Evolutionary conservation across 192 early-diverging fungal genomes (phyloP), one percentile per base, ranked within the genome.

Genomic region (Dissophora globulifera): DNA sequence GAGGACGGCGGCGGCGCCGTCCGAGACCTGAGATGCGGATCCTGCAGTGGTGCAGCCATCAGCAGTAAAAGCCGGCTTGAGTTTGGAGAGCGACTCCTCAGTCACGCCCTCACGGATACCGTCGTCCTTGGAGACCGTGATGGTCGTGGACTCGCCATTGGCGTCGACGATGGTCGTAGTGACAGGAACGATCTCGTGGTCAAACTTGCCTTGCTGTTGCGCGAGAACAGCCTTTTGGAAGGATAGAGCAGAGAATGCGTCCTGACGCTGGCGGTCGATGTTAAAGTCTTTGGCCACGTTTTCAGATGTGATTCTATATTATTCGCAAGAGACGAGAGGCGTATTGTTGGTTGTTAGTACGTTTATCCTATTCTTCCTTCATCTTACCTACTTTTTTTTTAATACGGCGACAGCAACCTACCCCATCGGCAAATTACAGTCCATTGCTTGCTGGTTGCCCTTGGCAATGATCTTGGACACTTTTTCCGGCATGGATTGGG

Each of bases 21-120:
- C 97, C 11, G 96, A 95, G 58, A 97, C 95, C 85, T 99, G 95
- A 29, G 97, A 99, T n/a, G 95, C 89, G 62, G 91, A 96, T 29
- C 95, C 97, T 25, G 97, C 97, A 29, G 95, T 97, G 26, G 95
- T 94, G 41, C 81, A 72, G 20, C 95, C 96, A 50, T 86, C 89
- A 9, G 8, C n/a, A 3, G 17, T 9, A 85, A 99, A 98, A 13
- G 93, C 94, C 12, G 96, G 93, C 29, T 85, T 86, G 52, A 95
- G 82, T 65, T 96, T 96, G 71, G 85, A 86, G 25, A 99, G 86
- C 1, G 69, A 81, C 65, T 96, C 93, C 19, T 88, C 78, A 22
- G 93, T 94, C 31, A 94, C 91, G 16, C 80, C 89, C 20, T 87
- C 78, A 43, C 97, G 92, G 58, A 99, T 86, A 52, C 96, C 96